Percentiles rank a stretch among this genome's conserved stretches.
These are phyloP conservation scores for Zygoascus flipseniorum DNA, from an alignment of 805 yeast genomes.

Conservation along the genomic window DNA sequence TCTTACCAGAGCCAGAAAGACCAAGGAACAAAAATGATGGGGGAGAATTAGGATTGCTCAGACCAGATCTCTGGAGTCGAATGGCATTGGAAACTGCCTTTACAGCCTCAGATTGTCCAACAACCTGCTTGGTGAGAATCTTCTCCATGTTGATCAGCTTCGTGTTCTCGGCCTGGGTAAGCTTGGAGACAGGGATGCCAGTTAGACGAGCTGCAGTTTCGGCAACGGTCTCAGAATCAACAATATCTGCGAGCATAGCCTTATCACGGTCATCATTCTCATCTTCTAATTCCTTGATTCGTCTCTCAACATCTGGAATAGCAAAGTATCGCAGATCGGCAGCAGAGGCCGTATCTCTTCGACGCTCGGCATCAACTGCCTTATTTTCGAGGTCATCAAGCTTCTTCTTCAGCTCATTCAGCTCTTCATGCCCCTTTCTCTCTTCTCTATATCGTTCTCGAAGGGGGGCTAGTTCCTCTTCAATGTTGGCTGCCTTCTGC, in stretches of 20 bases:
- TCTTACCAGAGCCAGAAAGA: constrained; percentile 95
- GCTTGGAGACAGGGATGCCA: constrained; percentile 91
- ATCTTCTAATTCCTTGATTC: constrained; percentile 65
- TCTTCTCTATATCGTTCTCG: constrained; percentile 81
- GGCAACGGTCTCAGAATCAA: constrained; percentile 86
- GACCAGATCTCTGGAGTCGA: constrained; percentile 85
- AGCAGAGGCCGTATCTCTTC: constrained; percentile 87
- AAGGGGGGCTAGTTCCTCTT: constrained; percentile 77
- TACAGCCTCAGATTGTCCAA: constrained; percentile 94
- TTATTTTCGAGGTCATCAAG: constrained; percentile 88
- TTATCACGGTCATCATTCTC: constrained; percentile 63
- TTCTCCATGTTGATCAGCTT: constrained; percentile 93
- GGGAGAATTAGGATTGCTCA: constrained; percentile 94
- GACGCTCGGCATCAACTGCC: constrained; percentile 94
- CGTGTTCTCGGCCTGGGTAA: constrained; percentile 90
- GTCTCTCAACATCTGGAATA: constrained; percentile 79
- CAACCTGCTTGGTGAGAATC: constrained; percentile 72
- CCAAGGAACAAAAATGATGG: constrained; percentile 93
- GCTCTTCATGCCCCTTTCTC: constrained; percentile 82
- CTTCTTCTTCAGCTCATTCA: constrained; percentile 81
- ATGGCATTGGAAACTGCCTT: constrained; percentile 94
- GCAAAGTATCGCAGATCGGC: constrained; percentile 97
- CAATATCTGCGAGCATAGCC: constrained; percentile 77
- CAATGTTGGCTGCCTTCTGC: constrained; percentile 70
- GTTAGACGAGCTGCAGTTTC: constrained; percentile 95